Conservation (phyloP, 306 rosid species). For the Quercus gilva region DNA sequence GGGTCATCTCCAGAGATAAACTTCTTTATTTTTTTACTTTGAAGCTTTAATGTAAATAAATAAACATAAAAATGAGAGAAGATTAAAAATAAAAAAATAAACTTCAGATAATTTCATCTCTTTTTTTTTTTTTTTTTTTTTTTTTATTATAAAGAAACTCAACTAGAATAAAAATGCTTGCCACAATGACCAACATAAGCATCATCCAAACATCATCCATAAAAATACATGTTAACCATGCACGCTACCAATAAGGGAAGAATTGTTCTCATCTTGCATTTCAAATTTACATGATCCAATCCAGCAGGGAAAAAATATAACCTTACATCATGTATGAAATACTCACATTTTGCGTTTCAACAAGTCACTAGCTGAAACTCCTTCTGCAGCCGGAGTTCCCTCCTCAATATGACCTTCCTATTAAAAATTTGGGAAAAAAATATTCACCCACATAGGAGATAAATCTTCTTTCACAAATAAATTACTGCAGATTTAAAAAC, state of each 20-base stretch:
- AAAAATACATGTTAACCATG: not conserved
- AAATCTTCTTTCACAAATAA: slow-evolving; percentile 4
- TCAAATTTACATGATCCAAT: not conserved
- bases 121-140: too few species aligned
- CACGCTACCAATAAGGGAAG: not conserved
- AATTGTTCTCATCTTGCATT: not conserved
- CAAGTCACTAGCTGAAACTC: slow-evolving; percentile 84
- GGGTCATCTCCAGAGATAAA: not conserved
- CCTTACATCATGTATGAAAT: slow-evolving; percentile 16
- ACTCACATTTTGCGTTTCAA: slow-evolving; percentile 77
- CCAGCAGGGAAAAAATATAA: not conserved
- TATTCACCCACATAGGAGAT: slow-evolving; percentile 29
- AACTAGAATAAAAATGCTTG: not conserved
- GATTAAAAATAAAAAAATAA: not conserved
- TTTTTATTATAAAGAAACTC: not conserved
- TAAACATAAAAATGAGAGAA: not conserved
- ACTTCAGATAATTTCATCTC: not conserved
- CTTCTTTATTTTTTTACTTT: not conserved
- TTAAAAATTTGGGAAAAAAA: slow-evolving; percentile 23
- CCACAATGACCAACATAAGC: not conserved
- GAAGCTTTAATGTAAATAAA: not conserved
- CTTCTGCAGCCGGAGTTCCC: slow-evolving; percentile 94
- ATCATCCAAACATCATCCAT: not conserved
- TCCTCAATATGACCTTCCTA: slow-evolving; percentile 90
- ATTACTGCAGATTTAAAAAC: not conserved